These are phyloP conservation scores for Botrytis hyacinthi DNA, from an alignment of 2,329 filamentous ascomycete genomes.

Conservation along the genomic window DNA sequence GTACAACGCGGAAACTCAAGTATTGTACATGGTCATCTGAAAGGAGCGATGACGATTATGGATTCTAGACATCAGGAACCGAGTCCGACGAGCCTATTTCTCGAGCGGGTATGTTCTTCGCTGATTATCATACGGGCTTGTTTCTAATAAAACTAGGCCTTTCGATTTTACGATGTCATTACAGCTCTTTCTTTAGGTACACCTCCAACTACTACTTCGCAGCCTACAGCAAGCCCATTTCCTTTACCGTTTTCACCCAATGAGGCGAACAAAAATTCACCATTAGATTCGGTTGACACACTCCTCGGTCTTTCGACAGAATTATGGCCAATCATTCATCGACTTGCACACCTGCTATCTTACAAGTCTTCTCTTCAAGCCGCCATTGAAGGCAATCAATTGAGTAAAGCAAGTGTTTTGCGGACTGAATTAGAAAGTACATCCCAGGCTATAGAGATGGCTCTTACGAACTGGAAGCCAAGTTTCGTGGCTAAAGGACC, in stretches of 20 bases:
- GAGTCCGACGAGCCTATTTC: slow-evolving; percentile 54
- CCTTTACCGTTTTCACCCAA: slow-evolving; percentile 50
- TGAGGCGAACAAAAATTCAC: slow-evolving; percentile 41
- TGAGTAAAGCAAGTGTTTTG: slow-evolving; percentile 34
- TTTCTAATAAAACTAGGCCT: slow-evolving; percentile 48
- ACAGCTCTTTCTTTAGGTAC: slow-evolving; percentile 60
- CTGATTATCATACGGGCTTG: neutral
- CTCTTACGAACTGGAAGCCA: slow-evolving; percentile 56
- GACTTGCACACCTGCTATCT: slow-evolving; percentile 54
- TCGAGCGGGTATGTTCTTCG: slow-evolving; percentile 52
- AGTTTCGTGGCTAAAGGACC: slow-evolving; percentile 43
- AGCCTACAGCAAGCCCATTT: slow-evolving; percentile 47
- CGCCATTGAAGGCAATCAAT: slow-evolving; percentile 44
- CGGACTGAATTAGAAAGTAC: slow-evolving; percentile 40
- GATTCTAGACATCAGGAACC: slow-evolving; percentile 45
- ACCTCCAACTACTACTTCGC: slow-evolving; percentile 52
- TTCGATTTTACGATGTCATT: slow-evolving; percentile 65
- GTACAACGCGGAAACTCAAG: slow-evolving; percentile 59
- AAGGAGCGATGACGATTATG: slow-evolving; percentile 61
- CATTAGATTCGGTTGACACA: slow-evolving; percentile 48
- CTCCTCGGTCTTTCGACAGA: slow-evolving; percentile 61
- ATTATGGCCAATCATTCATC: slow-evolving; percentile 62
- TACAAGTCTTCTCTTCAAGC: slow-evolving; percentile 52
- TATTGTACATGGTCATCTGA: slow-evolving; percentile 59
- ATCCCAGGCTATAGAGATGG: slow-evolving; percentile 54